Conservation (phyloP, 2,329 filamentous ascomycete species). For the Zopfia rhizophila region DNA sequence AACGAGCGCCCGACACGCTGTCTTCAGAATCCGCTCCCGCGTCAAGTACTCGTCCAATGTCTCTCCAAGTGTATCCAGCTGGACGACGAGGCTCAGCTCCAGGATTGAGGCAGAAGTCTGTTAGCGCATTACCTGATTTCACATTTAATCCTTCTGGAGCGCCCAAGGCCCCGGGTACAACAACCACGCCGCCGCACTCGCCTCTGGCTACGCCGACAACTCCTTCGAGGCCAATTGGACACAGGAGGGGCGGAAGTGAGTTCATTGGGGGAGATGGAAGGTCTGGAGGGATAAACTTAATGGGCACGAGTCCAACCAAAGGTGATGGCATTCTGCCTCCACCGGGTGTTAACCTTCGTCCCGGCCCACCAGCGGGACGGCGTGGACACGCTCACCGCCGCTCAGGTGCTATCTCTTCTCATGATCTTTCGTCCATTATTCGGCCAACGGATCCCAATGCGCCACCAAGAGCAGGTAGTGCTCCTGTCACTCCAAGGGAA, state of each 20-base stretch:
- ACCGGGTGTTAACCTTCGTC: constrained; percentile 61
- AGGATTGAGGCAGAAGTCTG: constrained; percentile 53
- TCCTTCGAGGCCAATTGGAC: constrained; percentile 65
- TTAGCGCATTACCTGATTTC: constrained; percentile 59
- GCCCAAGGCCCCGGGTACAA: constrained; percentile 37
- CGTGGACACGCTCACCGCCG: constrained; percentile 83
- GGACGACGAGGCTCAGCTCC: constrained; percentile 46
- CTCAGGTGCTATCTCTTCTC: constrained; percentile 82
- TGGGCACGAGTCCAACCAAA: constrained; percentile 77
- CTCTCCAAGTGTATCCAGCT: constrained; percentile 47
- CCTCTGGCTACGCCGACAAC: constrained; percentile 51
- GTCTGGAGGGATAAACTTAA: constrained; percentile 62
- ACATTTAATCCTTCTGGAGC: constrained; percentile 60
- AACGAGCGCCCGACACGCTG: constrained; percentile 44
- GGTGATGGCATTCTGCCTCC: constrained; percentile 68
- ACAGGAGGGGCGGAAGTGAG: constrained; percentile 83
- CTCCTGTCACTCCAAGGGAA: constrained; percentile 69
- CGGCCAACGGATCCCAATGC: constrained; percentile 66
- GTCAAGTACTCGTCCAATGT: constrained; percentile 50
- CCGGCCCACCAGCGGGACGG: constrained; percentile 63
- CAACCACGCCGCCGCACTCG: constrained; percentile 51
- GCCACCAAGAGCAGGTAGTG: constrained; percentile 68
- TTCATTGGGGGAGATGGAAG: constrained; percentile 79
- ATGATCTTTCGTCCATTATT: constrained; percentile 79
- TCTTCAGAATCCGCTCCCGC: constrained; percentile 43